phyloP scores from a whole-genome alignment of 768 basidiomycete genomes.

The Favolaschia claudopus region DNA sequence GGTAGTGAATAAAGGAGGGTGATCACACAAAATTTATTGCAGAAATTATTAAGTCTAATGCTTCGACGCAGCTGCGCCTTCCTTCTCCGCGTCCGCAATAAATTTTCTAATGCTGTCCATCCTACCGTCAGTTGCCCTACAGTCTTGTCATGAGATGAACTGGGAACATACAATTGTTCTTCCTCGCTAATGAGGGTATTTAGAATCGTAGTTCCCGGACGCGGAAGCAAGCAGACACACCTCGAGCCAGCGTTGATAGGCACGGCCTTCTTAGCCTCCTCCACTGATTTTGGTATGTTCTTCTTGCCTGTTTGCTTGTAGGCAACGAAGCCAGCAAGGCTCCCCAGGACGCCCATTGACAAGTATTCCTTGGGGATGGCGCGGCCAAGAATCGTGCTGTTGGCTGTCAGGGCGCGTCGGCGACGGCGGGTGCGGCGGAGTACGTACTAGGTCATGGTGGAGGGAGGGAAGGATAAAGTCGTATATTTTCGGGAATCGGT shows the following conservation, averaged over 20 bases:
- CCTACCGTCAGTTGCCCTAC: slow-evolving; percentile 51
- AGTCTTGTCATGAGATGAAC: slow-evolving; percentile 25
- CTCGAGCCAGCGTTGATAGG: slow-evolving; percentile 72
- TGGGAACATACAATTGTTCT: slow-evolving; percentile 76
- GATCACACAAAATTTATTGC: slow-evolving; percentile 17
- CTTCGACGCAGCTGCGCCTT: slow-evolving; percentile 49
- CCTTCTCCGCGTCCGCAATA: slow-evolving; percentile 85
- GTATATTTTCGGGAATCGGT: too few relatives aligned
- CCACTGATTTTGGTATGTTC: slow-evolving; percentile 50
- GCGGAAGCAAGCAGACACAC: slow-evolving; percentile 51
- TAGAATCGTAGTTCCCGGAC: slow-evolving; percentile 10
- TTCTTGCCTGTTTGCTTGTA: slow-evolving; percentile 54
- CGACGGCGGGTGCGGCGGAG: not conserved
- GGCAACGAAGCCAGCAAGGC: slow-evolving; percentile 60
- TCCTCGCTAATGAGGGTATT: slow-evolving; percentile 72
- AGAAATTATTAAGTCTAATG: slow-evolving; percentile 41
- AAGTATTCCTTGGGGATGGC: slow-evolving; percentile 85
- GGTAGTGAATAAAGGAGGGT: slow-evolving; percentile 1
- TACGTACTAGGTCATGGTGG: slow-evolving; percentile 32
- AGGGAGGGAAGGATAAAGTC: not conserved
- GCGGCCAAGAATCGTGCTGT: slow-evolving; percentile 80
- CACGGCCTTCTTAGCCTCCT: slow-evolving; percentile 70
- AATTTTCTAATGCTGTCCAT: slow-evolving; percentile 79
- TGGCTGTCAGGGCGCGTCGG: not conserved
- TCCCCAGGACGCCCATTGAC: slow-evolving; percentile 69